Evolutionary conservation across 805 yeast species (phyloP).

Genomic region (Saturnispora gosingensis): DNA sequence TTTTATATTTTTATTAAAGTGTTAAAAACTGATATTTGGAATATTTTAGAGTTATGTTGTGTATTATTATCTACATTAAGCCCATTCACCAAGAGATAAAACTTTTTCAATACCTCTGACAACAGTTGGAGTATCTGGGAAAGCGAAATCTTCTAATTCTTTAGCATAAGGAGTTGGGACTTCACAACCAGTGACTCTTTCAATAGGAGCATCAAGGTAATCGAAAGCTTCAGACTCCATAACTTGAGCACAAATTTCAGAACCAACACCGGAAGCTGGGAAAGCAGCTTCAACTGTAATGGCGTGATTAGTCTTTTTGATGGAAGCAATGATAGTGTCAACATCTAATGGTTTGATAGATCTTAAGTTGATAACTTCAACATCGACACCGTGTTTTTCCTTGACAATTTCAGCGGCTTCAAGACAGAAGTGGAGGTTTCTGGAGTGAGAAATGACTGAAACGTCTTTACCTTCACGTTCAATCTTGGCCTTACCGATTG

Average conservation of each 20-base stretch:
- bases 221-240: conserved; percentile 99
- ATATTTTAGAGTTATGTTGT: neutral
- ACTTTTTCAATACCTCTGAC: conserved; percentile 80
- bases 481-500: conserved; percentile 92
- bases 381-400: conserved; percentile 77
- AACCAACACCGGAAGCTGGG: conserved; percentile 98
- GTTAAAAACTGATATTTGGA: neutral
- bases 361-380: conserved; percentile 92
- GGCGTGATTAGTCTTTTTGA: conserved; percentile 94
- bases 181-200: conserved; percentile 98
- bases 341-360: conserved; percentile 95
- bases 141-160: conserved; percentile 94
- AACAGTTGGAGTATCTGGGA: conserved; percentile 93
- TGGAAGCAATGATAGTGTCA: conserved; percentile 72
- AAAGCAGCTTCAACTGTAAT: conserved; percentile 94
- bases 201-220: conserved; percentile 96
- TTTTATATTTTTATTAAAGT: neutral
- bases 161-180: conserved; percentile 98
- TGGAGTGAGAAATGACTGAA: conserved; percentile 82
- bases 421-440: conserved; percentile 79
- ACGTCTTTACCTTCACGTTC: conserved; percentile 91
- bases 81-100: conserved; percentile 44
- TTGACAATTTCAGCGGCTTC: conserved; percentile 85
- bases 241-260: conserved; percentile 94
- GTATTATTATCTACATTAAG: conserved; percentile 13